Base-by-base conservation (phyloP, 805 yeast genomes). In the Candida railenensis region DNA sequence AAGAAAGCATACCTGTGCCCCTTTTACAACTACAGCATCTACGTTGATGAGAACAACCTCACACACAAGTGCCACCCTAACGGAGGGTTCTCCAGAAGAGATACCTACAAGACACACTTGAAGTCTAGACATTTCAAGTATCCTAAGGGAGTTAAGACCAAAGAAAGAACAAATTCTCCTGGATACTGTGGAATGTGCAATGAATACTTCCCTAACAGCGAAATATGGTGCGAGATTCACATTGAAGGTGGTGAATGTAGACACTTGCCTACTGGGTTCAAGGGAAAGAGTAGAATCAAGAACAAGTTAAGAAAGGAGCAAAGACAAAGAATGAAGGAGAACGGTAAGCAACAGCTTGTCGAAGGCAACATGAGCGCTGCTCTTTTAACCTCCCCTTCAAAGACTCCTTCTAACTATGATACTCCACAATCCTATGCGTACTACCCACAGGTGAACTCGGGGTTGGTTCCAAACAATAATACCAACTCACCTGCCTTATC, bases 61-160 rank as follows among this genome's bases (percentile, higher is more conserved):
- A 65, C 71, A 18, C 75, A 69, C 43, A 69, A 72, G 50, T 80
- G 85, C 51, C 84, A 79, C 55, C 77, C 81, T 16, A 76, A 73
- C 19, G 85, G 84, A 4, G 82, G 81, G 3, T 80, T 80, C 53
- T 77, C 83, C 4, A 66, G 85, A 55, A 67, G 83, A 54, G 85
- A 80, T 56, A 79, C 85, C 4, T 78, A 76, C 58, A 78, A 78
- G 53, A 80, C 81, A 1, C 85, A 80, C 57, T 66, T 80, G 44
- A 79, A 78, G 54, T 74, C 82, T 7, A 63, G 80, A 46, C 85
- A 80, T 57, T 80, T 80, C 57, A 71, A 72, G 39, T 80, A 79
- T 52, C 85, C 85, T 32, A 69, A 77, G 34, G 84, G 83, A 3
- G 76, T 79, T 12, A 71, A 71, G 50, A 70, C 78, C 3, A 69